A percentile compares a stretch with the other conserved stretches of the same genome.
Conservation (phyloP, 208 protist genomes). For the Blechomonas ayalai region DNA sequence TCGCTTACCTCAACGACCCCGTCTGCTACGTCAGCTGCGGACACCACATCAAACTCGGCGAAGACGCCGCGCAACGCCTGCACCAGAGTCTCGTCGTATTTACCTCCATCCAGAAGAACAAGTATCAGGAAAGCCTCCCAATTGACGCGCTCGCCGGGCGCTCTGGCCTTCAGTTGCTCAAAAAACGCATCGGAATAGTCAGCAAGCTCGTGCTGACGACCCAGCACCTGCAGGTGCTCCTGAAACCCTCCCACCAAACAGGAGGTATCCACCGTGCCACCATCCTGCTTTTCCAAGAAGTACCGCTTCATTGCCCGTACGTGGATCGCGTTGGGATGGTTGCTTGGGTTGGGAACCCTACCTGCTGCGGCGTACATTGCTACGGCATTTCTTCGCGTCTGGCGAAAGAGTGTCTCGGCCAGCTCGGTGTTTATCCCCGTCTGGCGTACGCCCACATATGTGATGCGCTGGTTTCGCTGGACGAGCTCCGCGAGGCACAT, state of each 20-base stretch:
- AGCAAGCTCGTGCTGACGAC: slow-evolving; percentile 14
- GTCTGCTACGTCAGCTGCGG: slow-evolving; percentile 10
- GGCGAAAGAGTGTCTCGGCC: slow-evolving; percentile 32
- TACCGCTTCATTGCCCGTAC: slow-evolving; percentile 61
- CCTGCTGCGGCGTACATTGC: slow-evolving; percentile 13
- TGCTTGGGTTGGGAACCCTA: slow-evolving; percentile 17
- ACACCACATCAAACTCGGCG: slow-evolving; percentile 53
- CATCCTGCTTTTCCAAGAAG: slow-evolving; percentile 26
- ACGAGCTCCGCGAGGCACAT: slow-evolving; percentile 58
- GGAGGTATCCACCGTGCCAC: slow-evolving; percentile 15
- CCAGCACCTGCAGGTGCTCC: slow-evolving; percentile 31
- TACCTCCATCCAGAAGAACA: slow-evolving; percentile 37
- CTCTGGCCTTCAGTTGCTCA: slow-evolving; percentile 14
- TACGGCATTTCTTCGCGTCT: slow-evolving; percentile 54
- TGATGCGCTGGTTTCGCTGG: slow-evolving; percentile 41
- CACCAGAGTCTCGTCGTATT: slow-evolving; percentile 35
- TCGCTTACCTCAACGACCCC: slow-evolving; percentile 42
- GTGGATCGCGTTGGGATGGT: slow-evolving; percentile 49
- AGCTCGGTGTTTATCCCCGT: slow-evolving; percentile 26
- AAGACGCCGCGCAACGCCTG: slow-evolving; percentile 36
- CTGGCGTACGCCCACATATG: slow-evolving; percentile 31
- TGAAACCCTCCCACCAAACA: slow-evolving; percentile 13
- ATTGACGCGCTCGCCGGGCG: slow-evolving; percentile 22
- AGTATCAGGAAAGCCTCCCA: slow-evolving; percentile 62
- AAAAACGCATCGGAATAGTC: slow-evolving; percentile 27